Base-by-base conservation (phyloP, 148 eudicot species). In the Bassia scoparia region DNA sequence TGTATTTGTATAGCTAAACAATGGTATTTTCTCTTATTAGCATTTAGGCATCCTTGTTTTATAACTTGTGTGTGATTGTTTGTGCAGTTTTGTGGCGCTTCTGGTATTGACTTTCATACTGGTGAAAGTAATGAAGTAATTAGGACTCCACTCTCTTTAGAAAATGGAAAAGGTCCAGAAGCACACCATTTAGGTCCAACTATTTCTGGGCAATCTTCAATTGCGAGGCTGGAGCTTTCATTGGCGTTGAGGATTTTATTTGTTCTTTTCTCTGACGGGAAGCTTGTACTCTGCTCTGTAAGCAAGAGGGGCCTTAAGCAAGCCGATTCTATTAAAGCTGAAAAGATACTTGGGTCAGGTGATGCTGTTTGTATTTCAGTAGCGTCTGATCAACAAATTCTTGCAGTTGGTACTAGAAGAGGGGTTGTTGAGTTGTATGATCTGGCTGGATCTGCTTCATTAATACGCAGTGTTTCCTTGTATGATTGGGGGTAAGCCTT, bases 341-440 rank as follows among this genome's bases (percentile, higher is more conserved):
- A 89, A 79, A 89, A 78, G 85, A 60, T 70, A 17, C 75, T 92
- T 79, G 91, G 88, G 62, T 81, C 92, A 49, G 84, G 87, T 71
- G 97, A 95, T 80, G 96, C 89, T 76, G 85, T 87, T 43, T 95
- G 96, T 81, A 84, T 85, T 77, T 89, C 99, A 62, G 70, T 91
- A 59, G 90, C 96, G 77, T 82, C 90, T 18, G 88, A 87, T 71
- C 91, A 93, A 74, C 88, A 89, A 80, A 86, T 95, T 76, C 88
- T 95, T 76, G 99, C 99, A 71, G 99, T 88, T 80, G 99, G 99
- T 64, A 91, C 97, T 78, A 86, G 77, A 77, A 87, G 80, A 82
- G 99, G 98, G 43, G 67, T 81, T 76, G 90, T 91, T 77, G 96
- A 91, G 74, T 66, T 95, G 54, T 95, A 89, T 81, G 89, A 95